These are phyloP conservation scores for Aspergillus pseudoviridinutans DNA, from an alignment of 2,329 filamentous ascomycete species.

Conservation along the genomic window DNA sequence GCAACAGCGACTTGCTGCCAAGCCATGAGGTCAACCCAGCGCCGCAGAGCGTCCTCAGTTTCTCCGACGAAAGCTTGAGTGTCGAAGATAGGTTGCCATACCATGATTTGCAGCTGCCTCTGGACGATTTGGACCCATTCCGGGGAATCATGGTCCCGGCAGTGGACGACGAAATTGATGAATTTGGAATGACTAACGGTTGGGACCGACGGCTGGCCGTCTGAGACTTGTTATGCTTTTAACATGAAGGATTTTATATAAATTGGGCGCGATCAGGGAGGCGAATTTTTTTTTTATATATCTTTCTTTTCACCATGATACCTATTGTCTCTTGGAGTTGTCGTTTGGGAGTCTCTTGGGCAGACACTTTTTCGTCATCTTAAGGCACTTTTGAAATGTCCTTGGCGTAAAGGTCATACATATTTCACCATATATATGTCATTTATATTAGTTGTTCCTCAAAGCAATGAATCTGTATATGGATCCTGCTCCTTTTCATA, in stretches of 20 bases:
- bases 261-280: not conserved
- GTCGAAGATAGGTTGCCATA: conserved; percentile 42
- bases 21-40: conserved; percentile 20
- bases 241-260: not conserved
- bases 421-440: not conserved
- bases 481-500: no score
- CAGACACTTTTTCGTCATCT: not conserved
- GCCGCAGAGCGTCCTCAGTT: conserved; percentile 55
- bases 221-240: conserved; percentile 8
- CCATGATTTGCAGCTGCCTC: conserved; percentile 20
- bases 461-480: not conserved
- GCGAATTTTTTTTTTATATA: not conserved
- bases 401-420: not conserved
- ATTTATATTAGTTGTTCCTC: not conserved
- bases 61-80: conserved; percentile 58
- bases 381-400: not conserved
- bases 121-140: conserved; percentile 33
- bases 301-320: conserved; percentile 3
- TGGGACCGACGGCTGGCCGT: conserved; percentile 35
- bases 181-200: conserved; percentile 26
- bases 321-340: conserved; percentile 6
- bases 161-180: conserved; percentile 30
- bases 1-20: conserved; percentile 32
- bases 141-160: conserved; percentile 35
- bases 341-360: not conserved